A percentile compares a stretch with the other conserved stretches of the same genome.
Conservation (phyloP, 2,329 filamentous ascomycete species). For the Xylaria sp. region DNA sequence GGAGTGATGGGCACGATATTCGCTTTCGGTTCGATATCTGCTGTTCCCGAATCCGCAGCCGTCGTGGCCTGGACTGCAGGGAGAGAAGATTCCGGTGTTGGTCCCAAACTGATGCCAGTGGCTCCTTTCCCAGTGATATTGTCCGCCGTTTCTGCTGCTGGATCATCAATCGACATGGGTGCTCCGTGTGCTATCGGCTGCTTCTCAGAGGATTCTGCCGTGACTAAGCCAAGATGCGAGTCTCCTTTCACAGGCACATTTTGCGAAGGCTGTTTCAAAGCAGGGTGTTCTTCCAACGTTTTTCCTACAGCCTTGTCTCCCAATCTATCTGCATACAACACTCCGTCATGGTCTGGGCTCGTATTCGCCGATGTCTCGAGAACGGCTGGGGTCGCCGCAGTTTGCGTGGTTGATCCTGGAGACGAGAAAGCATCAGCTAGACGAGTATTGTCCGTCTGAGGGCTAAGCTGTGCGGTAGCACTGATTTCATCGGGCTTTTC, state of each 20-base stretch:
- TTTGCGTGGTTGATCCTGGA: conserved; percentile 70
- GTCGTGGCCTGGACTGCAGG: not conserved
- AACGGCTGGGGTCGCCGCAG: conserved; percentile 71
- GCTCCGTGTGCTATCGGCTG: conserved; percentile 22
- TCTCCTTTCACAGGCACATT: conserved; percentile 13
- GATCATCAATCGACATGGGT: not conserved
- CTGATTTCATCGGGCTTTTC: conserved; percentile 23
- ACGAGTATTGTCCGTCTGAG: conserved; percentile 40
- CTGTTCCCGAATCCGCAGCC: not conserved
- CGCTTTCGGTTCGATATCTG: not conserved
- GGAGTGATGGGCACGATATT: not conserved
- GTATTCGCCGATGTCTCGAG: conserved; percentile 73
- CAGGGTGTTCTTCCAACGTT: conserved; percentile 34
- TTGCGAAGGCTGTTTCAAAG: conserved; percentile 27
- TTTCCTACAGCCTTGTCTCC: conserved; percentile 41
- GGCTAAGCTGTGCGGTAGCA: conserved; percentile 39
- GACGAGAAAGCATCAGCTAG: conserved; percentile 54
- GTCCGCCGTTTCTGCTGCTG: conserved; percentile 1
- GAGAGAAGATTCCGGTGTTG: conserved; percentile 1
- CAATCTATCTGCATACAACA: conserved; percentile 55
- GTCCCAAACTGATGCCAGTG: not conserved
- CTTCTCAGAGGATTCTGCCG: conserved; percentile 23
- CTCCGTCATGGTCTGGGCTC: conserved; percentile 70
- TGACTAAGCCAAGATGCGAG: conserved; percentile 5
- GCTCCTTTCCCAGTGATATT: conserved; percentile 10